Conservation (phyloP, 306 rosid genomes). For the Dryas drummondii region DNA sequence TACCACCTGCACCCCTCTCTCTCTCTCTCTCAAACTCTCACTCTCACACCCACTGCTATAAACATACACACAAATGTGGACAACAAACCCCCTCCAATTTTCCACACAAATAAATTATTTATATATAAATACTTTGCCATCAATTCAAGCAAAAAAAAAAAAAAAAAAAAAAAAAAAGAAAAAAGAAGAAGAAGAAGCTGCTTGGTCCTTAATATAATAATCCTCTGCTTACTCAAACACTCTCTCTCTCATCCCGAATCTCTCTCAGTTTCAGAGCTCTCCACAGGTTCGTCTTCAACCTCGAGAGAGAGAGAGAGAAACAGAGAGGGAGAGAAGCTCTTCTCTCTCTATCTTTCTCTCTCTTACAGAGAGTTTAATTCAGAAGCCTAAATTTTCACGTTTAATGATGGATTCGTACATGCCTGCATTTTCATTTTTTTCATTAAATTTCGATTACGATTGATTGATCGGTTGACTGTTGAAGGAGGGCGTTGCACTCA, state of each 20-base stretch:
- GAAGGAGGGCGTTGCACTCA: not conserved
- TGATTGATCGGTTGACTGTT: not conserved
- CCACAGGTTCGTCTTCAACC: slow-evolving; percentile 24
- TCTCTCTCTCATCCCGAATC: slow-evolving; percentile 29
- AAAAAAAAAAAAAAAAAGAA: not conserved
- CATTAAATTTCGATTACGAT: not conserved
- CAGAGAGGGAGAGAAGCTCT: not conserved
- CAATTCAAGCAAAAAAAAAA: slow-evolving; percentile 22
- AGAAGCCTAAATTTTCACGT: not conserved
- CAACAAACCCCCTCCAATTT: not conserved
- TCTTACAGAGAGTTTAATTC: not conserved
- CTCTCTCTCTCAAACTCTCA: not conserved
- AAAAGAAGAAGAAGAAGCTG: not conserved
- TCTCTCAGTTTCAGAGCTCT: slow-evolving; percentile 52
- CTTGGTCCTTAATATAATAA: slow-evolving; percentile 5
- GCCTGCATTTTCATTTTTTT: not conserved
- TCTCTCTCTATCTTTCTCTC: not conserved
- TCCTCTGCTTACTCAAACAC: slow-evolving; percentile 1
- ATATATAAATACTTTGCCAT: slow-evolving; percentile 23
- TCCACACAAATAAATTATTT: not conserved
- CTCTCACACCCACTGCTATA: slow-evolving; percentile 1
- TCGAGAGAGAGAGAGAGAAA: not conserved
- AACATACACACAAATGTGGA: not conserved
- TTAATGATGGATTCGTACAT: not conserved
- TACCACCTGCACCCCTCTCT: slow-evolving; percentile 6